These are phyloP conservation scores for Globisporangium solare DNA, from an alignment of 352 stramenopile species.

Conservation along the genomic window DNA sequence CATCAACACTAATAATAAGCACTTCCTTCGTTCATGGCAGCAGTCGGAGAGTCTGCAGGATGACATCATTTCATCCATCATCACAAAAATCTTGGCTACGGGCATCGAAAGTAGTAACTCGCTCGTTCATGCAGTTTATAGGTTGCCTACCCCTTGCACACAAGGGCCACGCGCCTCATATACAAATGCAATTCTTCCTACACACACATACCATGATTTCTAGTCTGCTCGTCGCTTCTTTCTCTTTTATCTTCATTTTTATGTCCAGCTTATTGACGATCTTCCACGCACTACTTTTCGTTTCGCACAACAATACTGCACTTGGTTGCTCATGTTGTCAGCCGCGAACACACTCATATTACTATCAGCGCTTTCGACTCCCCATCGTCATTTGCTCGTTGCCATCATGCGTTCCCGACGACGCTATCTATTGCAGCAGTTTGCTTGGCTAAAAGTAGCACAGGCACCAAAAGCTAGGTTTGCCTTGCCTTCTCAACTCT, in stretches of 20 bases:
- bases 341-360: too few relatives aligned
- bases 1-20: not conserved
- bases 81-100: not conserved
- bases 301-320: too few relatives aligned
- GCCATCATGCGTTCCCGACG: conserved; percentile 4
- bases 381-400: too few relatives aligned
- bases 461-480: conserved; percentile 3
- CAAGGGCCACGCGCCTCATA: not conserved
- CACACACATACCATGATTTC: not conserved
- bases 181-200: conserved; percentile 1
- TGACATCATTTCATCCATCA: too few relatives aligned
- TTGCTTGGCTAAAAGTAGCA: not conserved
- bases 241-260: not conserved
- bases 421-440: not conserved
- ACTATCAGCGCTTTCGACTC: too few relatives aligned
- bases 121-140: not conserved
- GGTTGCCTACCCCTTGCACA: not conserved
- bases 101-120: not conserved
- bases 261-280: not conserved
- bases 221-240: conserved; percentile 4
- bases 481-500: conserved; percentile 5
- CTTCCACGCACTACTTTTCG: too few relatives aligned
- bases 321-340: too few relatives aligned
- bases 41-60: not conserved
- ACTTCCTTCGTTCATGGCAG: not conserved